Evolutionary conservation across 1,284 basidiomycete species (phyloP).

Genomic region (Boletus sp.): DNA sequence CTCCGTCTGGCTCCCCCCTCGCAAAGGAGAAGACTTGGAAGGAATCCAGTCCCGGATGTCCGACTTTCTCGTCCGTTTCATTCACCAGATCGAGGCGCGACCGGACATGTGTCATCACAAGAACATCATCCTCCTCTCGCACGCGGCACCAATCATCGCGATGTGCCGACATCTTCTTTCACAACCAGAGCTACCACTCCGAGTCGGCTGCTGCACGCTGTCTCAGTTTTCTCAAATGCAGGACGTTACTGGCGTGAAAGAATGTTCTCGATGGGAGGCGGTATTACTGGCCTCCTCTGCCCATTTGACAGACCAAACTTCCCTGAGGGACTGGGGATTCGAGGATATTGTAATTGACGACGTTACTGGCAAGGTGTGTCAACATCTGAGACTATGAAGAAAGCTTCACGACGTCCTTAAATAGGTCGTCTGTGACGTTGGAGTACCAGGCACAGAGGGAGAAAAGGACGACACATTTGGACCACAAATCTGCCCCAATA

Average conservation of each 20-base stretch:
- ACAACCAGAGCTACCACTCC: constrained; percentile 46
- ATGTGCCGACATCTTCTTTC: constrained; percentile 60
- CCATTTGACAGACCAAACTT: constrained; percentile 54
- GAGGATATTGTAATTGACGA: constrained; percentile 55
- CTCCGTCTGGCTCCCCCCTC: constrained; percentile 65
- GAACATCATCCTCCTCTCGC: constrained; percentile 65
- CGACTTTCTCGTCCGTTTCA: constrained; percentile 50
- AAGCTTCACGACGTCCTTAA: background rate
- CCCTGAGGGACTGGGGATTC: constrained; percentile 76
- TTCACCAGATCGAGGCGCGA: constrained; percentile 46
- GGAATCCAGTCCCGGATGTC: constrained; percentile 61
- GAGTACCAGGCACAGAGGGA: constrained; percentile 53
- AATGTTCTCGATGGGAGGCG: constrained; percentile 42
- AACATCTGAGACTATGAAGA: background rate
- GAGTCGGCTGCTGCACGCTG: constrained; percentile 69
- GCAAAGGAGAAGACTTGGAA: constrained; percentile 66
- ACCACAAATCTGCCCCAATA: constrained; percentile 43
- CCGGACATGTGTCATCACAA: constrained; percentile 39
- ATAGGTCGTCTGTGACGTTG: constrained; percentile 56
- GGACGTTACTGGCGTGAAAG: constrained; percentile 29
- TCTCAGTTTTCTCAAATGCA: constrained; percentile 44
- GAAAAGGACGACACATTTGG: constrained; percentile 56
- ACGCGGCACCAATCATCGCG: constrained; percentile 77
- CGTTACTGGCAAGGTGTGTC: constrained; percentile 43
- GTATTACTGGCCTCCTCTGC: constrained; percentile 48